phyloP scores from a whole-genome alignment of 1,139 yeast genomes.

The Kodamaea alishanica region DNA sequence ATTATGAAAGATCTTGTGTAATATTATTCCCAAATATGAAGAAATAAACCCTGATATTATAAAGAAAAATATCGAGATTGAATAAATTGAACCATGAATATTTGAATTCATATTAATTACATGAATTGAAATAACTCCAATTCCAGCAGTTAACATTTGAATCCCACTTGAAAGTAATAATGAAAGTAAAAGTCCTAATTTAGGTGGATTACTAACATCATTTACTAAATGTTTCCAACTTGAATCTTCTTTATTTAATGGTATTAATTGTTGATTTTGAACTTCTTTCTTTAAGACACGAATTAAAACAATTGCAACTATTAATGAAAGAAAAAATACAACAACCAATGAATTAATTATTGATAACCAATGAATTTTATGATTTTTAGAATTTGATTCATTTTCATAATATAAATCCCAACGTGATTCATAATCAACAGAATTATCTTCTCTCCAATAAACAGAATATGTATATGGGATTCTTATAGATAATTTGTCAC shows the following conservation, averaged over 20 bases:
- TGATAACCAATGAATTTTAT: constrained; percentile 68
- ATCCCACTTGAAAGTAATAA: constrained; percentile 70
- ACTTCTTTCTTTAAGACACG: constrained; percentile 46
- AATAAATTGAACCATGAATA: constrained; percentile 57
- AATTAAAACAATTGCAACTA: constrained; percentile 61
- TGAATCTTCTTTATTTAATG: too few species aligned
- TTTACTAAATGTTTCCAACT: constrained; percentile 53
- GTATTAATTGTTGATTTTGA: constrained; percentile 12
- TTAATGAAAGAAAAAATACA: constrained; percentile 52
- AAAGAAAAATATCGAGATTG: constrained; percentile 58
- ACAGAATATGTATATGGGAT: constrained; percentile 84
- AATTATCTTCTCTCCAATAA: constrained; percentile 80
- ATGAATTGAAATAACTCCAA: constrained; percentile 60
- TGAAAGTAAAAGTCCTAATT: constrained; percentile 43
- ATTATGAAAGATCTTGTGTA: constrained; percentile 52
- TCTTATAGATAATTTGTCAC: constrained; percentile 23
- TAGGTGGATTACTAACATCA: constrained; percentile 56
- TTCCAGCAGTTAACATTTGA: constrained; percentile 60
- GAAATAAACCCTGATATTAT: constrained; percentile 70
- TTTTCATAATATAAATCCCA: constrained; percentile 72
- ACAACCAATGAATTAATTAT: constrained; percentile 62
- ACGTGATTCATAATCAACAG: constrained; percentile 63
- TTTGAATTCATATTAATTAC: constrained; percentile 42
- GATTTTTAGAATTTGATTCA: constrained; percentile 42
- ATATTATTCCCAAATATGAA: constrained; percentile 64